These are phyloP conservation scores for Ganoderma multipileum DNA, from an alignment of 1,284 basidiomycete genomes.

Conservation along the genomic window DNA sequence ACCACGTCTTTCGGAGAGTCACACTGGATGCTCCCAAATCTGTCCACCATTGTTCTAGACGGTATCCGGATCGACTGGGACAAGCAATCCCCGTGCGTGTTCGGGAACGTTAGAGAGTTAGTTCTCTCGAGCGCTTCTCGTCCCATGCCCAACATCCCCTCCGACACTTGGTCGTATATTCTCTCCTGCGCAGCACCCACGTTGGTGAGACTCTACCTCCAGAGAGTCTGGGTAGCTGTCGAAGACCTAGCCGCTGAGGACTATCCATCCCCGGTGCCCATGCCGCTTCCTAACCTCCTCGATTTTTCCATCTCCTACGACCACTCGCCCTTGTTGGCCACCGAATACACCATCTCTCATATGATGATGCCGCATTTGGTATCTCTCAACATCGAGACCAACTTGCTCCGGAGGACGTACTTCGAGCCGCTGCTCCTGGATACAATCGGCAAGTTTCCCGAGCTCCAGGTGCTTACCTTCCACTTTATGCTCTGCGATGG, in stretches of 20 bases:
- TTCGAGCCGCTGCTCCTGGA: conserved; percentile 55
- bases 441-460: conserved; percentile 50
- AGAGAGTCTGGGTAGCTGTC: conserved; percentile 47
- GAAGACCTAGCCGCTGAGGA: not conserved
- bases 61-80: conserved; percentile 65
- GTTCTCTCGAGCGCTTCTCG: conserved; percentile 49
- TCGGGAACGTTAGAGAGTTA: not conserved
- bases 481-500: conserved; percentile 46
- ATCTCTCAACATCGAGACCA: not conserved
- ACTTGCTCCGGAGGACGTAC: not conserved
- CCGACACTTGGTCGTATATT: conserved; percentile 56
- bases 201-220: conserved; percentile 44
- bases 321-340: not conserved
- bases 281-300: conserved; percentile 53
- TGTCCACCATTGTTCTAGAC: conserved; percentile 58
- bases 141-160: conserved; percentile 52
- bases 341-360: conserved; percentile 51
- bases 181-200: conserved; percentile 45
- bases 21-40: conserved; percentile 31
- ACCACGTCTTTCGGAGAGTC: no score
- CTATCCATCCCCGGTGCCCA: conserved; percentile 35
- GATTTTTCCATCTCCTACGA: conserved; percentile 40
- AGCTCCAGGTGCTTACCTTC: conserved; percentile 57
- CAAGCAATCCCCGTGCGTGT: conserved; percentile 16
- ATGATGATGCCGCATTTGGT: conserved; percentile 44